These are phyloP conservation scores for Aschersonia sp. DNA, from an alignment of 2,329 filamentous ascomycete species.

Conservation along the genomic window DNA sequence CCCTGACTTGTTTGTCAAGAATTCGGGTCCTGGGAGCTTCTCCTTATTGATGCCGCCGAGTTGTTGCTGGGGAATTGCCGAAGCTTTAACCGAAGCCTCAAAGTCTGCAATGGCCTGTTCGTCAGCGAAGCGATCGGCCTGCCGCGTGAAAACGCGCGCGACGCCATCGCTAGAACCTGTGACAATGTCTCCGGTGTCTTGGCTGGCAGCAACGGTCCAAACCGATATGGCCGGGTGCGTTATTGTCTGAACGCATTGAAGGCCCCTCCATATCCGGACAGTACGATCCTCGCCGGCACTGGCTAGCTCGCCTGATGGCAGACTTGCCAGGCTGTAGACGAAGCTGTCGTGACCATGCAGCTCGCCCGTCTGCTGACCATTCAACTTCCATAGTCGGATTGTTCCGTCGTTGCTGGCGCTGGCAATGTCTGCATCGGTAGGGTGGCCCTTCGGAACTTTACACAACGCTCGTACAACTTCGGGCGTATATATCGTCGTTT, in stretches of 20 bases:
- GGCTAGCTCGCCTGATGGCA: slow-evolving; percentile 76
- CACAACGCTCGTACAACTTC: slow-evolving; percentile 85
- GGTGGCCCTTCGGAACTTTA: slow-evolving; percentile 58
- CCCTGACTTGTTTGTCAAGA: slow-evolving; percentile 64
- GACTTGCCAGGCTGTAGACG: slow-evolving; percentile 68
- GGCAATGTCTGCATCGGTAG: slow-evolving; percentile 80
- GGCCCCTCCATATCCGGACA: slow-evolving; percentile 72
- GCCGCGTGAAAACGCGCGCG: slow-evolving; percentile 71
- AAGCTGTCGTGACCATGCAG: slow-evolving; percentile 86
- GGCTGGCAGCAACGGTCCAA: slow-evolving; percentile 77
- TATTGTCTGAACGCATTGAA: slow-evolving; percentile 81
- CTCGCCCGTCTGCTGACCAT: slow-evolving; percentile 61
- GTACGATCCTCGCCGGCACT: slow-evolving; percentile 94
- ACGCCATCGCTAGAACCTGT: slow-evolving; percentile 81
- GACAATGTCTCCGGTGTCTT: slow-evolving; percentile 80
- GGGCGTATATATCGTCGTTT: slow-evolving; percentile 45
- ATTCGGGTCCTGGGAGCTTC: slow-evolving; percentile 76
- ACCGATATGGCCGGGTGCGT: slow-evolving; percentile 95
- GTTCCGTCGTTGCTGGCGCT: slow-evolving; percentile 88
- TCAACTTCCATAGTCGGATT: slow-evolving; percentile 74
- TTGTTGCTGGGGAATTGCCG: slow-evolving; percentile 77
- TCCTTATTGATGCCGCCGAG: slow-evolving; percentile 80
- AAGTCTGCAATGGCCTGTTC: slow-evolving; percentile 56
- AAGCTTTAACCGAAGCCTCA: slow-evolving; percentile 66
- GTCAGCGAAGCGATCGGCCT: slow-evolving; percentile 53